phyloP scores from a whole-genome alignment of 345 rosid genomes.

The Camelina neglecta region DNA sequence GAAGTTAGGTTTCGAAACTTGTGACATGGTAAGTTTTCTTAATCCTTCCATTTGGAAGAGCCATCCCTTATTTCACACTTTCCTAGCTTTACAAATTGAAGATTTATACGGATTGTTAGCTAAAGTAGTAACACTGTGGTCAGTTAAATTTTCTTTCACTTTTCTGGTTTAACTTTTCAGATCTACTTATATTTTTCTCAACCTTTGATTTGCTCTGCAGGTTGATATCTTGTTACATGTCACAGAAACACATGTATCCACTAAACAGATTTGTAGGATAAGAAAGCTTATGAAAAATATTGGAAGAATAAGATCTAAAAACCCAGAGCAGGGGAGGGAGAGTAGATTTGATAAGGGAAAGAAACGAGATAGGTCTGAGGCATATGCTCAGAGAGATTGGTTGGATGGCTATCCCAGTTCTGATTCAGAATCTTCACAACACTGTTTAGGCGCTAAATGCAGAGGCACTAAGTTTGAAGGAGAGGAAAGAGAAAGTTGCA shows the following conservation, averaged over 20 bases:
- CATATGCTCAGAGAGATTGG: conserved; percentile 45
- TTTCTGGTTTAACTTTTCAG: neutral
- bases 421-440: conserved; percentile 52
- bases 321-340: conserved; percentile 18
- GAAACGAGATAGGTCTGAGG: conserved; percentile 48
- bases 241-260: conserved; percentile 71
- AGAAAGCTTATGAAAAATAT: conserved; percentile 65
- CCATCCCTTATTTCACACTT: neutral
- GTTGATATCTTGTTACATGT: conserved; percentile 88
- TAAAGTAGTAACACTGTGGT: conserved; percentile 21
- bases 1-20: conserved; percentile 69
- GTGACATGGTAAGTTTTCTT: conserved; percentile 69
- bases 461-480: conserved; percentile 38
- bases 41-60: conserved; percentile 8
- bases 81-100: conserved; percentile 2
- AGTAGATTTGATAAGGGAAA: conserved; percentile 14
- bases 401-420: conserved; percentile 56
- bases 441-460: conserved; percentile 23
- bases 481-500: conserved; percentile 45
- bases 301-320: conserved; percentile 26
- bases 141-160: neutral
- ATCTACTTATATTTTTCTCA: conserved; percentile 14
- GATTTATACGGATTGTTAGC: conserved; percentile 19
- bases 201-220: conserved; percentile 49
- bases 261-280: conserved; percentile 76